Evolutionary conservation across 768 basidiomycete genomes (phyloP), one percentile per base, ranked within the genome.

Genomic region (Hypsizygus marmoreus): DNA sequence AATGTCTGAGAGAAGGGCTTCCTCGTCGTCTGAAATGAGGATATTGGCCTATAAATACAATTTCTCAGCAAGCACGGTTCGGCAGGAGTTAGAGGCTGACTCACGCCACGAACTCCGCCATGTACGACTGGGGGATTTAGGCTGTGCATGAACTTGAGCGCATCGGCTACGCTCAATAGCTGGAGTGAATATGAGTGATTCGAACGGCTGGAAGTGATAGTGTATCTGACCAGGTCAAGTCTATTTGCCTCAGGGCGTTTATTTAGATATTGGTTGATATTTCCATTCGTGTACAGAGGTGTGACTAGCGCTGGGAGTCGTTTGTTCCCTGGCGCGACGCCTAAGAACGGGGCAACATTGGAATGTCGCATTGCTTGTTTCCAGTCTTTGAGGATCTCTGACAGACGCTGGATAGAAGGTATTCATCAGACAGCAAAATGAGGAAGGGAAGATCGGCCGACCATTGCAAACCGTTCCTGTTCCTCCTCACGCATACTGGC

Each of bases 51-150:
- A 20, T 2, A 19, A 38, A 11, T 23, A n/a, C n/a, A n/a, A n/a
- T n/a, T n/a, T n/a, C n/a, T n/a, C n/a, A n/a, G n/a, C n/a, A n/a
- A n/a, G n/a, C n/a, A n/a, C n/a, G n/a, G n/a, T 17, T 20, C 7
- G 8, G 12, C 1, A 22, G 7, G 19, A 34, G 29, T 9, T 33
- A 4, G 13, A 19, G 28, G 20, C 12, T n/a, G 17, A 56, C 62
- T 39, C 49, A 67, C 65, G 11, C 62, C 61, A 34, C 54, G 54
- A 19, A 67, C 31, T 26, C 56, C 59, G 1, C 62, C 60, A 28
- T 67, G 67, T 3, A 59, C 41, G 8, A 66, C 54, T 2, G 62
- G 62, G 2, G 62, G 62, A 12, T 26, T 25, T 4, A 54, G 32
- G 24, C 47, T 48, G 40, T 67, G 67, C 40, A 66, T 42, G 40